These are phyloP conservation scores for Spirogloea muscicola DNA, from an alignment of 139 green algal species.

Conservation along the genomic window DNA sequence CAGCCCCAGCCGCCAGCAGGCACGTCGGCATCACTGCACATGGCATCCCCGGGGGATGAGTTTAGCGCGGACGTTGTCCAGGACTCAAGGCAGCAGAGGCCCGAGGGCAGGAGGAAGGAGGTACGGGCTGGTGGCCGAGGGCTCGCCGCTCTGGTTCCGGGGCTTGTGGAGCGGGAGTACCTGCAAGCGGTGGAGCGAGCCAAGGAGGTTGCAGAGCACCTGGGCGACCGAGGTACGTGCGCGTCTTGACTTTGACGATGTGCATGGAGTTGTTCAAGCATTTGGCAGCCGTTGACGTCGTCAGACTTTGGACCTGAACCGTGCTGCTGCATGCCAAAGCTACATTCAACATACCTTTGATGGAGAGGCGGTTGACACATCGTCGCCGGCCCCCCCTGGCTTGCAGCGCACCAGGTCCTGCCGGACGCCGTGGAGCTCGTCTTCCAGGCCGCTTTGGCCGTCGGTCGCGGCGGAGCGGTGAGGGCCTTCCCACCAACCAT, in stretches of 20 bases:
- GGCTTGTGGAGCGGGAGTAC: constrained; percentile 24
- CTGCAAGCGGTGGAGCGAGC: constrained; percentile 13
- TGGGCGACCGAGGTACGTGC: constrained; percentile 10
- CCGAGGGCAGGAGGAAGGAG: background rate
- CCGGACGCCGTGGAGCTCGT: constrained; percentile 33
- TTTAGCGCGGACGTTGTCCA: no score
- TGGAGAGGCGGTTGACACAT: background rate
- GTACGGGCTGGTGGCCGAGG: background rate
- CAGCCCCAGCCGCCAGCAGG: background rate
- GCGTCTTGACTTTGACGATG: no score
- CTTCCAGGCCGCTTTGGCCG: constrained; percentile 23
- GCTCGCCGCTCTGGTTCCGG: background rate
- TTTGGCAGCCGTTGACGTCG: no score
- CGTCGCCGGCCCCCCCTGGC: background rate
- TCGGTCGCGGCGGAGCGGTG: constrained; percentile 15
- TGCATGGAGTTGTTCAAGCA: no score
- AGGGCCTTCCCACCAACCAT: background rate
- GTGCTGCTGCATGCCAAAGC: background rate
- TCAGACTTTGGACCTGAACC: background rate
- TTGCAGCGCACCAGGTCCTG: background rate
- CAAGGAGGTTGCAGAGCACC: constrained; percentile 19
- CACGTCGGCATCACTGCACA: background rate
- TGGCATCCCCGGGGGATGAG: background rate
- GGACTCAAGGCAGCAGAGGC: no score
- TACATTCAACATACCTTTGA: constrained; percentile 1